Base-by-base conservation (phyloP, 2,329 filamentous ascomycete genomes). In the Chrysosporium keratinophilum region DNA sequence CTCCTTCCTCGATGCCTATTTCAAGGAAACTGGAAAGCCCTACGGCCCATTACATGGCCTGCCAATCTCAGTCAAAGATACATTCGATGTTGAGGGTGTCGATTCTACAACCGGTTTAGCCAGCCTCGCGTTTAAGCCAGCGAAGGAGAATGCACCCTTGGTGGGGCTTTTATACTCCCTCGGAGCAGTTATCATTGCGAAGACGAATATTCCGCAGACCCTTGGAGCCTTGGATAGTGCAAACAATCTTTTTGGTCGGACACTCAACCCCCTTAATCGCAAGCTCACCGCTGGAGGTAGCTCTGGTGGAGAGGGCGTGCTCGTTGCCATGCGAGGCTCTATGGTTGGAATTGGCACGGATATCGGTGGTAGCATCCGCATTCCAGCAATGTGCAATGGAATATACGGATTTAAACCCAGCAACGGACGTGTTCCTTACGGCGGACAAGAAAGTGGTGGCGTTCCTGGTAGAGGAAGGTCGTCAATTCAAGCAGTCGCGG, bases 181-280 rank as follows among this genome's bases (percentile, higher is more conserved):
- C 0, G 84, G 84, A 1, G 83, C 83, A 0, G 74, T 87, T 0
- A 68, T 84, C n/a, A 84, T 86, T 59, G 76, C 79, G 59, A 87
- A 87, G 67, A 87, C 84, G 0, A 86, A 85, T 60, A 72, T 87
- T 1, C 83, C 84, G 1, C 78, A 81, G 57, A 78, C 77, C 0
- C 65, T 81, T 54, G 71, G 71, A 60, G 72, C 74, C 6, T 64
- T 80, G 40, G 82, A 85, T 62, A 77, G 74, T 3, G 74, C 78
- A 40, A 84, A 82, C 64, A 77, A 83, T 60, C 62, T 84, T 17
- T 81, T 81, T 54, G 82, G 82, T 1, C 74, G 78, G 34, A 80
- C 79, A 0, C 67, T 84, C 2, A 86, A 85, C 61, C 83, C 84
- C 0, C 71, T 77, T 54, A 85, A 84, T 56, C 74, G 78, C 0